phyloP scores from a whole-genome alignment of 306 rosid genomes.

The Medicago truncatula region MtrunA17r5.0-ANR NC_053048.1:40259501-40260000 shows the following conservation, averaged over 20 bases:
- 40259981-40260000: neutral
- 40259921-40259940: neutral
- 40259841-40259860: conserved; percentile 7
- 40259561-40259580: conserved; percentile 44
- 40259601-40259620: conserved; percentile 55
- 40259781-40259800: conserved; percentile 61
- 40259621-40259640: conserved; percentile 33
- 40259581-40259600: conserved; percentile 67
- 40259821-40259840: conserved; percentile 66
- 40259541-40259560: conserved; percentile 43
- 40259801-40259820: conserved; percentile 58
- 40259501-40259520: conserved; percentile 46
- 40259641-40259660: conserved; percentile 36
- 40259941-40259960: conserved; percentile 40
- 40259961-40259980: neutral
- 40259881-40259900: neutral
- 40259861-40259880: neutral
- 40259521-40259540: conserved; percentile 34
- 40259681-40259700: conserved; percentile 32
- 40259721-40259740: neutral
- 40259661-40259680: conserved; percentile 24
- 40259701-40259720: conserved; percentile 12
- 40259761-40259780: conserved; percentile 33
- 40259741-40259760: conserved; percentile 30
- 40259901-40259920: neutral